These are phyloP conservation scores for Apiospora phragmitis DNA, from an alignment of 2,329 filamentous ascomycete species.

Conservation along the genomic window DNA sequence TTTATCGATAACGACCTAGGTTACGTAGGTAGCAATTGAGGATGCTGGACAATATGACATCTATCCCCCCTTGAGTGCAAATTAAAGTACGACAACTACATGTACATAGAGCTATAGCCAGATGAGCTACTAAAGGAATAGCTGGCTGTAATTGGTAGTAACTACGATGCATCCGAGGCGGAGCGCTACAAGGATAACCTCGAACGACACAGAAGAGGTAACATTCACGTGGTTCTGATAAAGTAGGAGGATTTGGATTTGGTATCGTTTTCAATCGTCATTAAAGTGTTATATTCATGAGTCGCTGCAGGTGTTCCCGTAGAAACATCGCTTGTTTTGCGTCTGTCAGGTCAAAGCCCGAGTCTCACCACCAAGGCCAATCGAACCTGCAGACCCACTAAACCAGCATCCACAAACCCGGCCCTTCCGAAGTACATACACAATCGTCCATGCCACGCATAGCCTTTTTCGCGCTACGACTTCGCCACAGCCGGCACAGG, in stretches of 20 bases:
- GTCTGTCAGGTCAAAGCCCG: conserved; percentile 7
- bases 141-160: too few relatives aligned
- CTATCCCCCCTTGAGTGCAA: too few relatives aligned
- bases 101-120: too few relatives aligned
- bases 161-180: too few relatives aligned
- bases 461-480: conserved; percentile 1
- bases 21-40: background rate
- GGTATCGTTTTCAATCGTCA: conserved; percentile 7
- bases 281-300: conserved; percentile 8
- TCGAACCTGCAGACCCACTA: conserved; percentile 1
- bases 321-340: background rate
- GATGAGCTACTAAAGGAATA: too few relatives aligned
- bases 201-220: background rate
- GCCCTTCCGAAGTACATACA: background rate
- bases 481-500: conserved; percentile 16
- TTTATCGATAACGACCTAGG: background rate
- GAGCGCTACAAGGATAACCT: too few relatives aligned
- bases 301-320: background rate
- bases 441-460: background rate
- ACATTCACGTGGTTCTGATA: background rate
- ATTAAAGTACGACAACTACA: too few relatives aligned
- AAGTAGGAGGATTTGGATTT: background rate
- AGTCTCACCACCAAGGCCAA: conserved; percentile 3
- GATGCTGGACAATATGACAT: background rate
- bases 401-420: background rate